phyloP scores from a whole-genome alignment of 257 asterid genomes.

The Osmanthus fragrans region DNA sequence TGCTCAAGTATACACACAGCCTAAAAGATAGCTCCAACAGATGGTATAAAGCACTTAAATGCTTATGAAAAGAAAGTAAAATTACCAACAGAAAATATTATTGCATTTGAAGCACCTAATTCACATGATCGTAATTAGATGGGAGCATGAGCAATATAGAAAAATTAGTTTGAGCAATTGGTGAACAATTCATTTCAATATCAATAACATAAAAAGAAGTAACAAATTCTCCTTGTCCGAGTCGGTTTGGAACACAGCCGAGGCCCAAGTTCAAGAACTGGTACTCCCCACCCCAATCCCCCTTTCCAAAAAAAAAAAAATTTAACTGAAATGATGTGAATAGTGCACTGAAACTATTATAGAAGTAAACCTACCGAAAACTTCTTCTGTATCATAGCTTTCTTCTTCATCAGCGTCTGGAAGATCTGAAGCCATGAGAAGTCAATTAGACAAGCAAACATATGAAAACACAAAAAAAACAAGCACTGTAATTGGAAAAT shows the following conservation, averaged over 20 bases:
- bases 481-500: not conserved
- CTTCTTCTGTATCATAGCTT: conserved; percentile 57
- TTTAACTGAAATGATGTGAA: not conserved
- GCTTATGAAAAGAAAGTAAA: not conserved
- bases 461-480: not conserved
- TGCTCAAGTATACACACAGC: not conserved
- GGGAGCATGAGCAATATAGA: not conserved
- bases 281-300: not conserved
- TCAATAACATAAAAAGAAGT: not conserved
- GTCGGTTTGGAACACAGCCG: no score
- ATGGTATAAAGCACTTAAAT: not conserved
- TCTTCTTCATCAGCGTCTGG: conserved; percentile 78
- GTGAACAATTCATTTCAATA: not conserved
- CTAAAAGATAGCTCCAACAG: not conserved
- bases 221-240: not conserved
- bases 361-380: conserved; percentile 35
- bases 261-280: no score
- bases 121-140: not conserved
- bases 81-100: not conserved
- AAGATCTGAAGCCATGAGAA: conserved; percentile 59
- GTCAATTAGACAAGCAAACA: conserved; percentile 17
- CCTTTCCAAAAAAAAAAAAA: no score
- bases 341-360: conserved; percentile 7
- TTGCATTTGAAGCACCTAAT: not conserved
- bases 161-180: not conserved